phyloP scores from a whole-genome alignment of 129 eudicot genomes.

The Escallonia rubra region DNA sequence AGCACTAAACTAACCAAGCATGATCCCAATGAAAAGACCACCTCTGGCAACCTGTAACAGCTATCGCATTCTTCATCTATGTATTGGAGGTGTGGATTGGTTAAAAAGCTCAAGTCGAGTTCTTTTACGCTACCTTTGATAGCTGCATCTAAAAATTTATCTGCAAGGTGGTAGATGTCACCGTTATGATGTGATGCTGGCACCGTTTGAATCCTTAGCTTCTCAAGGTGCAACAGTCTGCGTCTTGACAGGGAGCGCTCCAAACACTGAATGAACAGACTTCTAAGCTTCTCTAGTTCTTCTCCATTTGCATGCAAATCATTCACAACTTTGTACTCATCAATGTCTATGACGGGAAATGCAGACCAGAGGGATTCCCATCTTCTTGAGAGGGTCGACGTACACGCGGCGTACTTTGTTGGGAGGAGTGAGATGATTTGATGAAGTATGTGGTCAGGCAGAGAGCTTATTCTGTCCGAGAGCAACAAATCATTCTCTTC shows the following conservation, averaged over 20 bases:
- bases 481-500: neutral
- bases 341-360: neutral
- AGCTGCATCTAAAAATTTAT: neutral
- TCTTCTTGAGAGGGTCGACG: neutral
- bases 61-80: neutral
- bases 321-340: neutral
- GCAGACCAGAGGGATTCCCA: neutral
- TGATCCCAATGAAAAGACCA: neutral
- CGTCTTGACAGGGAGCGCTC: neutral
- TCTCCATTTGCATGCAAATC: neutral
- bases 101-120: neutral
- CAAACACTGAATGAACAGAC: neutral
- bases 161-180: neutral
- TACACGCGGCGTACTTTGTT: neutral
- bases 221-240: neutral
- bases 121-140: neutral
- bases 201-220: neutral
- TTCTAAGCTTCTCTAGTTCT: neutral
- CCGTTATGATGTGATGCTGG: too few species aligned
- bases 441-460: neutral
- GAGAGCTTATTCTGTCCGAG: neutral
- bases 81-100: neutral
- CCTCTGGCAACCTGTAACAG: conserved; percentile 3
- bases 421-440: neutral
- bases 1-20: neutral